Base-by-base conservation (phyloP, 345 rosid species). In the Eucalyptus rudis region DNA sequence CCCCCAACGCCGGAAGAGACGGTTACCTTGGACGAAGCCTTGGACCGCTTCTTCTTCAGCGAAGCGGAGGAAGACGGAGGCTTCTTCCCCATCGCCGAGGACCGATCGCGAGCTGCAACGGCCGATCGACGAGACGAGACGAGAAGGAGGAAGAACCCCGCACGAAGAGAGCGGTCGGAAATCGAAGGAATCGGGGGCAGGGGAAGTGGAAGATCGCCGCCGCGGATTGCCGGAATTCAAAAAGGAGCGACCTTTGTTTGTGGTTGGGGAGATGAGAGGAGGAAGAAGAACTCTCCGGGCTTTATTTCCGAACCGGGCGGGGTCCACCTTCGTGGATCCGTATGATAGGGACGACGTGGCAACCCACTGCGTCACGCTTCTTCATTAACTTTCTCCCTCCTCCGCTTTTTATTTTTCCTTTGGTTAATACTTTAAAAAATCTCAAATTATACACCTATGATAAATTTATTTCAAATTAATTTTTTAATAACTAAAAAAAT, bases 21-120 rank as follows among this genome's bases (percentile, higher is more conserved):
- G 88, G 79, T 92, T 92, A 93, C 96, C 96, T 90, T 66, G 52
- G 95, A 92, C 6, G 93, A 88, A 90, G 88, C 87, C 91, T 88
- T 92, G 66, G 95, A 90, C 71, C 91, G 94, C 87, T 93, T 92
- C 88, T 91, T 94, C 94, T 93, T 94, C 33, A 66, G 62, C 58
- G 96, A 93, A 86, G 88, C 3, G 3, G 86, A 49, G 29, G 88
- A 86, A 20, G 76, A n/a, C 9, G 33, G 17, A 12, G 83, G 83
- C 43, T 76, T 52, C 58, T 52, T 76, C 24, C 83, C 47, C 83
- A 76, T 76, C 83, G 13, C 83, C 83, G 40, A 68, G 81, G 7
- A 33, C 44, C 81, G 43, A 33, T 11, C 83, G 83, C 83, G 27
- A 40, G 9, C 83, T 5, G 83, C 83, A 3, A 76, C 22, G 45